Base-by-base conservation (phyloP, 306 rosid species). In the Dryas alaskensis region DNA sequence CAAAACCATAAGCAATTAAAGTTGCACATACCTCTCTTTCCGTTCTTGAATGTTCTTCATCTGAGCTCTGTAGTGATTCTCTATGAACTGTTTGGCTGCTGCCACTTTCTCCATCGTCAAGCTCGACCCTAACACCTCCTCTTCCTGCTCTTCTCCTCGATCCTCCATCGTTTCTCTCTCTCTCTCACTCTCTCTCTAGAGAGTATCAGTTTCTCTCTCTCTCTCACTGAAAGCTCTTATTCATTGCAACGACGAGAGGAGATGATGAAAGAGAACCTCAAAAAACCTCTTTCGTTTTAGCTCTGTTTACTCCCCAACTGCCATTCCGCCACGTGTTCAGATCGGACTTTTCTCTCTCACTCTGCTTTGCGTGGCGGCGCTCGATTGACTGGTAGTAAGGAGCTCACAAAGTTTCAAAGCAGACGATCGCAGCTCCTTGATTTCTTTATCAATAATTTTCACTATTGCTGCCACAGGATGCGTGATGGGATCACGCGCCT, bases 81-180 rank as follows among this genome's bases (percentile, higher is more conserved):
- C 98, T 70, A 94, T 94, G 86, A 88, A 88, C 89, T 89, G 90
- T 89, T 94, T 94, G 0, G 98, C 98, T 4, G 96, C 98, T 9
- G 98, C 98, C 10, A 94, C 98, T 78, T 88, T 94, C 95, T 94
- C 98, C 98, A 94, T 91, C 60, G 98, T 94, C 91, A 87, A 86
- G 80, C 90, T 94, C 17, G 97, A 91, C 0, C 97, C 97, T 12
- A 84, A 70, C 65, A 86, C 96, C 87, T 93, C 97, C 78, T 79
- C 83, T 27, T 83, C 89, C 83, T 79, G 92, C 57, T 82, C 92
- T 76, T 83, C 96, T 79, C 67, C 76, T 63, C 80, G 89, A 87
- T 88, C 93, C 92, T 94, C 97, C 99, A 92, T 90, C 72, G 22
- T 58, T 67, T 51, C 47, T 22, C 69, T 65, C 83, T 50, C 83